Base-by-base conservation (phyloP, 257 asterid species). In the Buddleja alternifolia region DNA sequence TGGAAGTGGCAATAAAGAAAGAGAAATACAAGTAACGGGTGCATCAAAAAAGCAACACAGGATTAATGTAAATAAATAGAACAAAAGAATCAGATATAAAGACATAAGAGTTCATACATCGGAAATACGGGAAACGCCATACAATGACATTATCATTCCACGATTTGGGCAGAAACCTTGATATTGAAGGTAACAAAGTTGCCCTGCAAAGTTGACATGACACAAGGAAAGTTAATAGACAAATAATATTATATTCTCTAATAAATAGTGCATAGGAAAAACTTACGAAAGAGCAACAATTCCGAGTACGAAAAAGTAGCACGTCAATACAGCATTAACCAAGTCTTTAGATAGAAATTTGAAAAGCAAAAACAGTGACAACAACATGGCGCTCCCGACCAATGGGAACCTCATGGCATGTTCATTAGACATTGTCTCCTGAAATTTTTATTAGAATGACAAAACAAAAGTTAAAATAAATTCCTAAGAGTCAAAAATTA, bases 391-490 rank as follows among this genome's bases (percentile, higher is more conserved):
- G 67, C 99, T 94, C 77, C 97, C 99, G 63, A 94, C 91, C 72
- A 94, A 79, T 17, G 97, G 99, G 60, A 91, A 94, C 41, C 99
- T 86, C 97, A 91, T 91, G 40, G 97, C 99, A 61, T 91, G 99
- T 77, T 91, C 97, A 11, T 82, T 91, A 74, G 97, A 94, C 97
- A 94, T 91, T 2, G 97, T 85, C 80, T 94, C 99, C 99, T 94
- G 81, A 75, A 79, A 69, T 44, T 53, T 11, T n/a, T 9, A 66
- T 53, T 45, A 24, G 39, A 63, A 60, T 40, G 32, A 37, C 62
- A 63, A 61, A 60, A 51, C 16, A 59, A 54, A 60, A 36, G 11
- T 20, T 17, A 24, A 55, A 37, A 59, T 57, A 8, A 4, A 21
- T 45, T 5, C 29, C 65, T 14, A 2, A 25, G 25, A 20, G 14